Evolutionary conservation across 305 asterid genomes (phyloP).

Genomic region (Fraxinus floribunda): DNA sequence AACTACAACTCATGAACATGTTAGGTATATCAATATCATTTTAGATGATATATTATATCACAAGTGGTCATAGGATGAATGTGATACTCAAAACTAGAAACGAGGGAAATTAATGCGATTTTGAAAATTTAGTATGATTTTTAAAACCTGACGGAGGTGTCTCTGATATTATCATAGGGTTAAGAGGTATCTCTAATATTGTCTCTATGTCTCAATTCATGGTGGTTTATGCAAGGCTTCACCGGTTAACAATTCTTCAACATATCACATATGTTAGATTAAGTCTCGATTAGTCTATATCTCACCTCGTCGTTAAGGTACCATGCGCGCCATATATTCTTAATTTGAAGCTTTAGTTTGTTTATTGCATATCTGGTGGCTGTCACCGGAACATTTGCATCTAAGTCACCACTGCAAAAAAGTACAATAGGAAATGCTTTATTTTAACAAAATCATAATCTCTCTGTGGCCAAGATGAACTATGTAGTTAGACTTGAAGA

Average conservation of each 20-base stretch:
- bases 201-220: neutral
- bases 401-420: slow-evolving; percentile 38
- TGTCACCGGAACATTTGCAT: slow-evolving; percentile 45
- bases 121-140: neutral
- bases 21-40: no score
- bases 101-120: neutral
- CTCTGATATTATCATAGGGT: neutral
- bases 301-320: slow-evolving; percentile 37
- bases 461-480: neutral
- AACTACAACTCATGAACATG: neutral
- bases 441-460: neutral
- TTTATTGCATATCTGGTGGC: slow-evolving; percentile 39
- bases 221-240: neutral
- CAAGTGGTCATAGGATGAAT: no score
- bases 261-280: neutral
- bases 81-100: no score
- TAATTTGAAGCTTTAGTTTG: slow-evolving; percentile 31
- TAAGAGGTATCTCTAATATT: neutral
- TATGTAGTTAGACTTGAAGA: neutral
- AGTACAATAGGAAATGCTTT: neutral
- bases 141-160: neutral
- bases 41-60: neutral
- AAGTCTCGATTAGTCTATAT: neutral
- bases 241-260: neutral
- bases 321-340: slow-evolving; percentile 43